Conservation (phyloP, 768 basidiomycete genomes). For the Agaricus subrufescens region DNA sequence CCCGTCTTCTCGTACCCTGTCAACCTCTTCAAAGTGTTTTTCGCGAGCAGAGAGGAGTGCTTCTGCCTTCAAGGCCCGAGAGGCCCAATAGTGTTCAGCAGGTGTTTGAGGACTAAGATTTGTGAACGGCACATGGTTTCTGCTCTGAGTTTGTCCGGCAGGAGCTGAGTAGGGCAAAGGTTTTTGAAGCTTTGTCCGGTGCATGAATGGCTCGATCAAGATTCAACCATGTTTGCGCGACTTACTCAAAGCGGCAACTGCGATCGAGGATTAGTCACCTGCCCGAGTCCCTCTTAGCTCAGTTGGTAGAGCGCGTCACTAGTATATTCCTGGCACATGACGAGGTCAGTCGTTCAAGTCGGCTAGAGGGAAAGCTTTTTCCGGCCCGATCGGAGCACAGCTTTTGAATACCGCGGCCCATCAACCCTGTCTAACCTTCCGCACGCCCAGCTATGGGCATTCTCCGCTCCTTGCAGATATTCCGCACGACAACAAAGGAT, state of each 20-base stretch:
- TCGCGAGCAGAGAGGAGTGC: constrained; percentile 46
- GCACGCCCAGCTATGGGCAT: constrained; percentile 1
- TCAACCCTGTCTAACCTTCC: neutral
- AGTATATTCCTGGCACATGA: constrained; percentile 23
- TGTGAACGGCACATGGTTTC: constrained; percentile 1
- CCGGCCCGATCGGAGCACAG: neutral
- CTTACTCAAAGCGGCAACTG: neutral
- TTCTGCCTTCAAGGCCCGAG: constrained; percentile 63
- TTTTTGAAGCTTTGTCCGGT: neutral
- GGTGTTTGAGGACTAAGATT: constrained; percentile 19
- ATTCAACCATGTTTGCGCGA: no score
- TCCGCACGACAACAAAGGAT: constrained; percentile 1
- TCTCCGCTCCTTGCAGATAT: neutral
- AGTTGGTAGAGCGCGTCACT: constrained; percentile 57
- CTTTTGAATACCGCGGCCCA: neutral
- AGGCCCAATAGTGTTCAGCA: constrained; percentile 62
- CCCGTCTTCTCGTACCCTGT: constrained; percentile 31
- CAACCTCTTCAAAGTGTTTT: constrained; percentile 46
- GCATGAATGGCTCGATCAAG: neutral
- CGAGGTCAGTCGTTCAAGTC: neutral
- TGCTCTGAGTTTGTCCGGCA: neutral
- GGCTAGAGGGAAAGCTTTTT: neutral
- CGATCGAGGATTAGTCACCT: neutral
- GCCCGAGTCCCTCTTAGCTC: constrained; percentile 36
- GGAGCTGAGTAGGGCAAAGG: neutral